Evolutionary conservation across 139 green algal species (phyloP).

Genomic region (Micromonas pusilla): DNA sequence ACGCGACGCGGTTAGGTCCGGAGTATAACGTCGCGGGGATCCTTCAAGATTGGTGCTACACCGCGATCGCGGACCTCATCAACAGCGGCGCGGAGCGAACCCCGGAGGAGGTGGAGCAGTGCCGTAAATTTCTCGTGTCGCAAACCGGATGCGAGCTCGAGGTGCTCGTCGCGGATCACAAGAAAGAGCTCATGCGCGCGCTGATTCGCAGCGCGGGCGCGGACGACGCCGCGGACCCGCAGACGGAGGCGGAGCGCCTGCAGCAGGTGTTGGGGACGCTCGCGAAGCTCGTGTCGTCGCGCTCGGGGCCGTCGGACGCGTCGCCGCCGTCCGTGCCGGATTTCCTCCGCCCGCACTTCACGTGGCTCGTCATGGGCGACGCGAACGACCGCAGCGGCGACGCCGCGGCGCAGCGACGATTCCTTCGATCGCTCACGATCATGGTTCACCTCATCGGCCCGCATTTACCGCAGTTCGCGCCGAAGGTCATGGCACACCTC

Average conservation of each 20-base stretch:
- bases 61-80: slow-evolving; percentile 12
- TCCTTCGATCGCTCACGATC: slow-evolving; percentile 15
- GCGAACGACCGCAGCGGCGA: slow-evolving; percentile 12
- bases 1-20: background rate
- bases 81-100: background rate
- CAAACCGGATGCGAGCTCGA: background rate
- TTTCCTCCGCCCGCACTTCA: slow-evolving; percentile 19
- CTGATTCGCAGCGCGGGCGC: slow-evolving; percentile 4
- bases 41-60: slow-evolving; percentile 6
- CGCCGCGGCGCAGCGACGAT: background rate
- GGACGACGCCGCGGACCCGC: background rate
- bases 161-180: background rate
- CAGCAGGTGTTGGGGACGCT: background rate
- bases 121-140: background rate
- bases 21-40: background rate
- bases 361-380: background rate
- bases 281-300: background rate
- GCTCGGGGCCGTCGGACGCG: background rate
- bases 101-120: background rate
- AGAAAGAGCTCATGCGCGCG: background rate
- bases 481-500: slow-evolving; percentile 27
- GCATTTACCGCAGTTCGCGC: slow-evolving; percentile 21
- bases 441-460: slow-evolving; percentile 19
- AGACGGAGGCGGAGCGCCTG: background rate
- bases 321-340: background rate